phyloP scores from a whole-genome alignment of 495 filamentous ascomycete species.

The Lasiosphaeria miniovina region DNA sequence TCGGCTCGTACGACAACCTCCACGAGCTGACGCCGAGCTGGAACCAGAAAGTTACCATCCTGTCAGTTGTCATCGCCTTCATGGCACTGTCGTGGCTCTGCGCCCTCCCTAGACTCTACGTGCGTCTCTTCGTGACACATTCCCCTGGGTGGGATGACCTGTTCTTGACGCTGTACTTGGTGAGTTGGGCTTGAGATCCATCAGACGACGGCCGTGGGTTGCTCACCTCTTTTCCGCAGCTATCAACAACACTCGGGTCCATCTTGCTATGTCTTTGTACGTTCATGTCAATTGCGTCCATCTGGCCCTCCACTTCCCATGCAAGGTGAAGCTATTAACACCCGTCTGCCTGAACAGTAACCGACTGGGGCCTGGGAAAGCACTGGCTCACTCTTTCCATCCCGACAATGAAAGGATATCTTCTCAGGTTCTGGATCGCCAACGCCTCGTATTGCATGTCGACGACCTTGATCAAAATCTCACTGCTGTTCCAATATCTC shows the following conservation, averaged over 20 bases:
- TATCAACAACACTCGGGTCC: constrained; percentile 25
- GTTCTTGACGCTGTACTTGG: constrained; percentile 31
- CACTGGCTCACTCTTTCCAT: constrained; percentile 23
- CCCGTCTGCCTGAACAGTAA: constrained; percentile 5
- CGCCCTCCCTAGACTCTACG: constrained; percentile 27
- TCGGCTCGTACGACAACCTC: constrained; percentile 29
- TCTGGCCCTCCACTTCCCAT: background rate
- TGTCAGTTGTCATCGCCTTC: constrained; percentile 14
- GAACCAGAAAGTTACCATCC: constrained; percentile 17
- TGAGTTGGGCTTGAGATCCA: no score
- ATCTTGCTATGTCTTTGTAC: constrained; percentile 26
- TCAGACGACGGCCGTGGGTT: no score
- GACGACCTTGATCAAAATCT: constrained; percentile 33
- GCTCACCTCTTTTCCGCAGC: no score
- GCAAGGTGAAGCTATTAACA: background rate
- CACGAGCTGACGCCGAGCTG: constrained; percentile 24
- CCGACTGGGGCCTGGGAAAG: constrained; percentile 16
- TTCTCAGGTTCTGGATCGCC: constrained; percentile 30
- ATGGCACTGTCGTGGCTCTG: constrained; percentile 32
- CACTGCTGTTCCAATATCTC: constrained; percentile 37
- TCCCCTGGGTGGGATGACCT: constrained; percentile 30
- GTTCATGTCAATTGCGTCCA: background rate
- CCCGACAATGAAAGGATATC: constrained; percentile 11
- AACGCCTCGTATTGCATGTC: constrained; percentile 32
- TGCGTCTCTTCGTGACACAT: constrained; percentile 25